phyloP scores from a whole-genome alignment of 2,329 filamentous ascomycete species.

The Lasiodiplodia gonubiensis region DNA sequence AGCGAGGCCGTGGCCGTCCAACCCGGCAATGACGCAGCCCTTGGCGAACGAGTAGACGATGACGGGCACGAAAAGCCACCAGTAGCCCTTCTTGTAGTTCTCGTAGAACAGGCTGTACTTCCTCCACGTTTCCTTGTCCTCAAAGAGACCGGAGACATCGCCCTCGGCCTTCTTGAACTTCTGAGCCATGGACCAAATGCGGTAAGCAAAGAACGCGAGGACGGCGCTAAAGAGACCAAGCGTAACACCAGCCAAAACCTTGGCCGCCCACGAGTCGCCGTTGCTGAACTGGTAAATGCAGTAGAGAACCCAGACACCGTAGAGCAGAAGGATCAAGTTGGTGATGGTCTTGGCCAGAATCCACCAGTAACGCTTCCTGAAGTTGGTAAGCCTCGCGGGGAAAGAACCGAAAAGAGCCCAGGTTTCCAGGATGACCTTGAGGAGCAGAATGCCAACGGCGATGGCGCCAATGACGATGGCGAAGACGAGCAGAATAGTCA shows the following conservation, averaged over 20 bases:
- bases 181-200: conserved; percentile 78
- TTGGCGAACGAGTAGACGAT: conserved; percentile 92
- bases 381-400: conserved; percentile 77
- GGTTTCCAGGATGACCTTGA: conserved; percentile 88
- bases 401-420: conserved; percentile 92
- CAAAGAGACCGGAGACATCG: conserved; percentile 74
- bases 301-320: conserved; percentile 94
- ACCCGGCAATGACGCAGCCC: conserved; percentile 82
- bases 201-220: conserved; percentile 81
- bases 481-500: conserved; percentile 90
- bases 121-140: conserved; percentile 88
- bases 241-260: conserved; percentile 80
- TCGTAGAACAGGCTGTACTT: conserved; percentile 99
- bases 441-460: conserved; percentile 81
- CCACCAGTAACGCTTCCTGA: conserved; percentile 97
- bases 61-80: conserved; percentile 93
- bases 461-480: conserved; percentile 85
- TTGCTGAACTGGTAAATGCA: conserved; percentile 94
- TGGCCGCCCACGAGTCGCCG: conserved; percentile 94
- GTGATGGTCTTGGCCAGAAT: conserved; percentile 88
- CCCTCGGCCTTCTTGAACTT: conserved; percentile 78
- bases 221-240: conserved; percentile 80
- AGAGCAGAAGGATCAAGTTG: conserved; percentile 86
- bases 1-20: conserved; percentile 80
- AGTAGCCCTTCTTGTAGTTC: conserved; percentile 89